Base-by-base conservation (phyloP, 2,329 filamentous ascomycete species). In the Ceratocystis cacaofunesta region DNA sequence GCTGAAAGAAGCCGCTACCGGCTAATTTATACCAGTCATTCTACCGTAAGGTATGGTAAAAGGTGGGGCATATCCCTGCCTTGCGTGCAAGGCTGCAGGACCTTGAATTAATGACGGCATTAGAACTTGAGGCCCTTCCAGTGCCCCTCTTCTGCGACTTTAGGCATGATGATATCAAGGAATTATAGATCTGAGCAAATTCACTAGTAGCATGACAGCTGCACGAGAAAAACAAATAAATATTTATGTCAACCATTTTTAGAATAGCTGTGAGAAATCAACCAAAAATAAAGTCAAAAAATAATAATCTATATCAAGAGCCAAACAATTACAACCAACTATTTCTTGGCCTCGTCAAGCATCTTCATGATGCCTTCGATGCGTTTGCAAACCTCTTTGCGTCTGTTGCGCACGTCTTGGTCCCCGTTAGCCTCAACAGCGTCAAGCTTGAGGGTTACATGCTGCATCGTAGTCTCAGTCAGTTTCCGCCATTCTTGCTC, bases 401-500 rank as follows among this genome's bases (percentile, higher is more conserved):
- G 78, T 72, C 78, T 82, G 12, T 79, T 75, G 68, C 88, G 79
- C 30, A 87, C 84, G 12, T 86, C 84, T 8, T 77, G 73, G 69
- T 89, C 83, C 4, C 87, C 88, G 61, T 87, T 85, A 0, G 85
- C 86, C 70, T 92, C 88, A 2, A 92, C 83, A 25, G 81, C 85
- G 72, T 94, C 89, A 48, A 90, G 74, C 76, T 92, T 92, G 69
- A 94, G 75, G 46, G 92, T 72, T 1, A 91, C 83, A 70, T 91
- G 87, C 68, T 86, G 84, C 78, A 94, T 78, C 48, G 91, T 81
- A 3, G 86, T 89, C 77, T 94, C 89, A 3, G 84, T 85, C 19
- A 94, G 74, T 72, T 82, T 86, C 72, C 87, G 85, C 73, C 92
- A 86, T 71, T 92, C 87, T 43, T 90, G 88, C 15, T 82, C 81